Evolutionary conservation across 768 basidiomycete species (phyloP).

Genomic region (Podaxis sp.): DNA sequence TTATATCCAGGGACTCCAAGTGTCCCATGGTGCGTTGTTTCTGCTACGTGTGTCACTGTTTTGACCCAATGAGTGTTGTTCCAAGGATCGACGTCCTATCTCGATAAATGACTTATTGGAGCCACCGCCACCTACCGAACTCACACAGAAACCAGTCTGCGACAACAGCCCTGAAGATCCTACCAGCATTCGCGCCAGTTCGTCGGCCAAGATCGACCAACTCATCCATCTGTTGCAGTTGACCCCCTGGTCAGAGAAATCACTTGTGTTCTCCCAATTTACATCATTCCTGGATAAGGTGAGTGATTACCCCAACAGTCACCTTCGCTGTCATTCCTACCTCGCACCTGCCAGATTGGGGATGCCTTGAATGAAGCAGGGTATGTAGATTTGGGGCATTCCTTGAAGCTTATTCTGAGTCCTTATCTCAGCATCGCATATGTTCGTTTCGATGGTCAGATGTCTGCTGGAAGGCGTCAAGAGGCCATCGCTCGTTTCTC

Average conservation of each 20-base stretch:
- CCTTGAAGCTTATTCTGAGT: background rate
- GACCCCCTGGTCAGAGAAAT: slow-evolving; percentile 68
- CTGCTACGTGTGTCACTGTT: background rate
- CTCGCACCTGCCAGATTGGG: slow-evolving; percentile 46
- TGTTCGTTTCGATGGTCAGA: slow-evolving; percentile 80
- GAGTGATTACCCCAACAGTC: background rate
- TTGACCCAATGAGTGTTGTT: slow-evolving; percentile 4
- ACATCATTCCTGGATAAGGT: slow-evolving; percentile 83
- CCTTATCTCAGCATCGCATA: slow-evolving; percentile 53
- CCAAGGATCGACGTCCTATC: slow-evolving; percentile 67
- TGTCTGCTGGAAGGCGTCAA: slow-evolving; percentile 77
- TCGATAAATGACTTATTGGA: slow-evolving; percentile 53
- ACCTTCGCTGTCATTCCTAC: background rate
- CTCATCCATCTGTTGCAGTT: slow-evolving; percentile 67
- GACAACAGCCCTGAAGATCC: slow-evolving; percentile 36
- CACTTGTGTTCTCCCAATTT: slow-evolving; percentile 87
- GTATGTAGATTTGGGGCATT: slow-evolving; percentile 27
- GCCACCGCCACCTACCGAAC: slow-evolving; percentile 59
- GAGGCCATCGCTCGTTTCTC: slow-evolving; percentile 74
- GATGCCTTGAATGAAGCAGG: slow-evolving; percentile 62
- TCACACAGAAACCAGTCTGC: slow-evolving; percentile 53
- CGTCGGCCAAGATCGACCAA: slow-evolving; percentile 86
- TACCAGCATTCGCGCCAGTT: slow-evolving; percentile 39
- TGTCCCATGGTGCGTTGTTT: slow-evolving; percentile 67
- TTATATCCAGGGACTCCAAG: slow-evolving; percentile 64